Evolutionary conservation across 2,329 filamentous ascomycete species (phyloP), one percentile per base, ranked within the genome.

Genomic region (Neonectria sp.): DNA sequence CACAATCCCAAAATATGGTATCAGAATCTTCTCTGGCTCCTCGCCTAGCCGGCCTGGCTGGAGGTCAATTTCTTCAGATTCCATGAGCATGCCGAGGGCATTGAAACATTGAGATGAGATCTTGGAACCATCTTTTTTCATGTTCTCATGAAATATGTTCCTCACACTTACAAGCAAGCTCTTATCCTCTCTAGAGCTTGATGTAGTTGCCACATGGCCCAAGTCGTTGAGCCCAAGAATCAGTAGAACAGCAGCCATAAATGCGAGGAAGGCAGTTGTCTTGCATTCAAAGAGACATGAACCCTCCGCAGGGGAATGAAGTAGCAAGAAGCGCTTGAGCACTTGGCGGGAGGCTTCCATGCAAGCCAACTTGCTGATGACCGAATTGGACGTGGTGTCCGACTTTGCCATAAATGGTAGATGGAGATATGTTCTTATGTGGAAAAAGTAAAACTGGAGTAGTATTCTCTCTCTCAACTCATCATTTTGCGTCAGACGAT

Each of bases 341-440:
- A 60, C 27, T 21, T 65, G 49, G 1, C 63, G 49, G 3, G 56
- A 55, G 15, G 63, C 51, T 27, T 51, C 56, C 6, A 55, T 56
- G 17, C 63, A 60, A 4, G 63, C 63, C 7, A 61, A 33, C 27
- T 53, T 65, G 48, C 63, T 60, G 27, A 65, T 51, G 43, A 56
- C 9, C 3, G 57, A 29, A 2, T 43, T 27, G 6, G 51, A 2
- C n/a, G 24, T 37, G n/a, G 15, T 9, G 6, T 17, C 33, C 2
- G 62, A 60, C 24, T 56, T 61, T n/a, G 57, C 49, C 49, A 65
- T 60, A 5, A 56, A 60, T 2, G 63, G 63, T n/a, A 65, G 43
- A 48, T 65, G 56, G 3, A 65, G 31, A 43, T 61, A 43, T 4
- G 40, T 35, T 40, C 9, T 40, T 3, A 61, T n/a, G 17, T 56